Evolutionary conservation across 108 stramenopile species (phyloP).

Genomic region (Conticribra weissflogii): DNA sequence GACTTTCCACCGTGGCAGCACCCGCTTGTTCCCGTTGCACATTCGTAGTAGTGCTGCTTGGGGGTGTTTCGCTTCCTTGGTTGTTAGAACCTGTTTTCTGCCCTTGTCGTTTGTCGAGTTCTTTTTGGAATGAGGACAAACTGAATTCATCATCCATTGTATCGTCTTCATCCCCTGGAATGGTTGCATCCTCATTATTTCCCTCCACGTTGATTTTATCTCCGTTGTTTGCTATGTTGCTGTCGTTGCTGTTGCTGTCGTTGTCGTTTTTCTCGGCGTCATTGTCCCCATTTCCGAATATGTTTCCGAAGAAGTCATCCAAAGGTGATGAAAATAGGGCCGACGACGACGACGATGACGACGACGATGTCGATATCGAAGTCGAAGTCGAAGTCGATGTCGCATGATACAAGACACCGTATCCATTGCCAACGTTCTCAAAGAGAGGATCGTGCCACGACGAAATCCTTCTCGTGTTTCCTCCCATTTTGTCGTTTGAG

Average conservation of each 20-base stretch:
- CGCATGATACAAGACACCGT: too few species aligned
- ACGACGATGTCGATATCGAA: neutral
- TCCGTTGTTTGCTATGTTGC: neutral
- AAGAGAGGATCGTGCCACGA: too few species aligned
- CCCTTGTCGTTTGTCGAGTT: conserved; percentile 28
- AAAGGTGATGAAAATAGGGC: conserved; percentile 10
- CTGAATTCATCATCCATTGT: conserved; percentile 18
- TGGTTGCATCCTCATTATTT: neutral
- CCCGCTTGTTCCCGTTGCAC: neutral
- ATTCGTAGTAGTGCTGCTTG: neutral
- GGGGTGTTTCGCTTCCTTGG: too few species aligned
- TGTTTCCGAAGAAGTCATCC: conserved; percentile 17
- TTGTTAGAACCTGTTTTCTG: neutral
- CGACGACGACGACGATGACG: neutral
- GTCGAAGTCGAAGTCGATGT: too few species aligned
- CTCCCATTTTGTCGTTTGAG: too few species aligned
- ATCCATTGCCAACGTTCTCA: too few species aligned
- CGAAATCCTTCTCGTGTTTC: too few species aligned
- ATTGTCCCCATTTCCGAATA: conserved; percentile 15
- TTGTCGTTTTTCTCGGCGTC: neutral
- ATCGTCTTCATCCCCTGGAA: neutral
- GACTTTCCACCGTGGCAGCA: too few species aligned
- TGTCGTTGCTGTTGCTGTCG: neutral
- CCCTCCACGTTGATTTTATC: neutral
- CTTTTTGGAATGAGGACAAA: conserved; percentile 31